Conservation (phyloP, 805 yeast species). For the Wickerhamomyces strasburgensis region DNA sequence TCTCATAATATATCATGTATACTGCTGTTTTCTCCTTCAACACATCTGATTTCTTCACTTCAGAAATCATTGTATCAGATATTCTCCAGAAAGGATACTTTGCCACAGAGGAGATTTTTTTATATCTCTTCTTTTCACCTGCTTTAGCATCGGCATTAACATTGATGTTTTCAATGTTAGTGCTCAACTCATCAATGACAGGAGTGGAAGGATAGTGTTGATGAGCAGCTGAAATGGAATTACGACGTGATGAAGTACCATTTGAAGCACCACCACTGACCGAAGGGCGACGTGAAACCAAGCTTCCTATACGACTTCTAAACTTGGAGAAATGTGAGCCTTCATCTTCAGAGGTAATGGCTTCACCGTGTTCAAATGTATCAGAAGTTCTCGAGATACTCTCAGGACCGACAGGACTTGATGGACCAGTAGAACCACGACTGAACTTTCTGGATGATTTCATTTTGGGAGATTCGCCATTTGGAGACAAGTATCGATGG, state of each 20-base stretch:
- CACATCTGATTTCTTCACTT: slow-evolving; percentile 53
- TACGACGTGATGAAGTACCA: slow-evolving; percentile 15
- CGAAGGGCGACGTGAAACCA: slow-evolving; percentile 23
- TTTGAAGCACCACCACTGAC: slow-evolving; percentile 3
- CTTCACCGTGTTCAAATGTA: slow-evolving; percentile 1
- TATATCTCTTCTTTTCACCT: slow-evolving; percentile 31
- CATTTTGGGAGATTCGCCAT: background rate
- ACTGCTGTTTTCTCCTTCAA: slow-evolving; percentile 69
- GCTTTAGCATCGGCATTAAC: slow-evolving; percentile 4
- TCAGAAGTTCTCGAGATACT: slow-evolving; percentile 16
- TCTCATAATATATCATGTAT: slow-evolving; percentile 81
- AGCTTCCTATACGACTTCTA: slow-evolving; percentile 20
- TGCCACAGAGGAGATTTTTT: slow-evolving; percentile 49
- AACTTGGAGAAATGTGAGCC: slow-evolving; percentile 19
- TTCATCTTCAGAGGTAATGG: slow-evolving; percentile 14
- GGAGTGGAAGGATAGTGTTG: background rate
- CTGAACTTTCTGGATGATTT: background rate
- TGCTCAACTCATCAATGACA: slow-evolving; percentile 3
- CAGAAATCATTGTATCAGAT: slow-evolving; percentile 70
- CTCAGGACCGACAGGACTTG: slow-evolving; percentile 3
- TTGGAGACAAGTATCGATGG: background rate
- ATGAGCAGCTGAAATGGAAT: slow-evolving; percentile 4
- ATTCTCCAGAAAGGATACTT: slow-evolving; percentile 78
- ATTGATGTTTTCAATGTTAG: slow-evolving; percentile 4
- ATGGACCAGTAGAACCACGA: background rate